Evolutionary conservation across 768 basidiomycete species (phyloP).

Genomic region (Boletus reticuloceps): DNA sequence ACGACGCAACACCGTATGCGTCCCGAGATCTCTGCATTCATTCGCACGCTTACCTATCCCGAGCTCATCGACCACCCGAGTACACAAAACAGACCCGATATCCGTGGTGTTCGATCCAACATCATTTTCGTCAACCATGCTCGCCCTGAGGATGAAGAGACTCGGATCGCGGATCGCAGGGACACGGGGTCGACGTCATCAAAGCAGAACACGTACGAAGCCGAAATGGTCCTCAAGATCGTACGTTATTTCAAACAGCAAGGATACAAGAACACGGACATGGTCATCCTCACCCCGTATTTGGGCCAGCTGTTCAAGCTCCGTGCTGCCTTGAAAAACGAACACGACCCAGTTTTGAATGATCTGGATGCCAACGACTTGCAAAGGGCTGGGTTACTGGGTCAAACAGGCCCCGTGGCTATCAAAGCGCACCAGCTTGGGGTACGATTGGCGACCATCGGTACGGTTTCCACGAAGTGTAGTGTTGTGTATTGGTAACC

Average conservation of each 20-base stretch:
- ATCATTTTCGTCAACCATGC: conserved; percentile 61
- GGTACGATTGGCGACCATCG: conserved; percentile 65
- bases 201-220: conserved; percentile 63
- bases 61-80: conserved; percentile 56
- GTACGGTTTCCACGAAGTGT: conserved; percentile 32
- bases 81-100: conserved; percentile 47
- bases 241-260: conserved; percentile 66
- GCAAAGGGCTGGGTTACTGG: conserved; percentile 53
- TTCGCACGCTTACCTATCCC: conserved; percentile 65
- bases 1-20: conserved; percentile 68
- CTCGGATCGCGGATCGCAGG: conserved; percentile 39
- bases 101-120: conserved; percentile 57
- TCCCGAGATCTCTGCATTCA: conserved; percentile 66
- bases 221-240: conserved; percentile 62
- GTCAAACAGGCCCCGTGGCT: conserved; percentile 32
- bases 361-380: conserved; percentile 64
- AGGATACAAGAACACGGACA: conserved; percentile 57
- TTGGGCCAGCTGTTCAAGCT: conserved; percentile 60
- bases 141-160: conserved; percentile 52
- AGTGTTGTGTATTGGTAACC: background rate
- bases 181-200: conserved; percentile 51
- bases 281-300: conserved; percentile 70
- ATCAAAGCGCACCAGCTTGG: conserved; percentile 37
- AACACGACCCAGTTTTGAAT: conserved; percentile 57
- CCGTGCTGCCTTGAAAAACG: conserved; percentile 40